Percentiles rank a stretch among this genome's conserved stretches.
Evolutionary conservation across 2,329 filamentous ascomycete genomes (phyloP).

Genomic region (Juglanconis juglandina): DNA sequence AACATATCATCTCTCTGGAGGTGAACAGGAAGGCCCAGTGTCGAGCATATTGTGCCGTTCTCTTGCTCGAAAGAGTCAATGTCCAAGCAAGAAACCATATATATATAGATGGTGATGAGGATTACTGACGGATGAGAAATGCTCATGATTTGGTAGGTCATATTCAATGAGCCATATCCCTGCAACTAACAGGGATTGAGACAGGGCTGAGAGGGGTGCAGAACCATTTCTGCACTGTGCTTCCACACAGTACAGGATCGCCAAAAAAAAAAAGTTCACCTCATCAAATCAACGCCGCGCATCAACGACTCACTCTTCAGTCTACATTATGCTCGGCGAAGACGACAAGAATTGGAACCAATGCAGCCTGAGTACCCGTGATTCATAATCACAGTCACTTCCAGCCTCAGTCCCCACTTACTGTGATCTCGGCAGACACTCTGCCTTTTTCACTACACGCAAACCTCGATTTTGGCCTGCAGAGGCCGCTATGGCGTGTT

Average conservation of each 20-base stretch:
- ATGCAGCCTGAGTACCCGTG: too few species aligned
- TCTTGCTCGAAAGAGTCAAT: too few species aligned
- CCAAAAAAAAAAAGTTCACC: slow-evolving; percentile 11
- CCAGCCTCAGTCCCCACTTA: too few species aligned
- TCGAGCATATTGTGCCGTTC: too few species aligned
- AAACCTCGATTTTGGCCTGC: not conserved
- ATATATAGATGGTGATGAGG: too few species aligned
- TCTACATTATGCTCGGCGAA: not conserved
- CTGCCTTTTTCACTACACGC: not conserved
- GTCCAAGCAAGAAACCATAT: too few species aligned
- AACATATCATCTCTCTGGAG: too few species aligned
- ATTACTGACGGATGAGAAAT: too few species aligned
- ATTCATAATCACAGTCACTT: too few species aligned
- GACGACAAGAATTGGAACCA: not conserved
- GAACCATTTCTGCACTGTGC: not conserved
- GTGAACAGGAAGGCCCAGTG: too few species aligned
- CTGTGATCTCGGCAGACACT: not conserved
- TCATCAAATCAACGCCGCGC: not conserved
- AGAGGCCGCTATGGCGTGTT: not conserved
- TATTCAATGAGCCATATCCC: too few species aligned
- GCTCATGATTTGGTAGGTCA: too few species aligned
- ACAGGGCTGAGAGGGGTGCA: not conserved
- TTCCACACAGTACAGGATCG: not conserved
- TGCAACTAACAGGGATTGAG: not conserved
- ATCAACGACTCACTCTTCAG: not conserved